These are phyloP conservation scores for Pythium insidiosum DNA, from an alignment of 352 stramenopile species.

Conservation along the genomic window DNA sequence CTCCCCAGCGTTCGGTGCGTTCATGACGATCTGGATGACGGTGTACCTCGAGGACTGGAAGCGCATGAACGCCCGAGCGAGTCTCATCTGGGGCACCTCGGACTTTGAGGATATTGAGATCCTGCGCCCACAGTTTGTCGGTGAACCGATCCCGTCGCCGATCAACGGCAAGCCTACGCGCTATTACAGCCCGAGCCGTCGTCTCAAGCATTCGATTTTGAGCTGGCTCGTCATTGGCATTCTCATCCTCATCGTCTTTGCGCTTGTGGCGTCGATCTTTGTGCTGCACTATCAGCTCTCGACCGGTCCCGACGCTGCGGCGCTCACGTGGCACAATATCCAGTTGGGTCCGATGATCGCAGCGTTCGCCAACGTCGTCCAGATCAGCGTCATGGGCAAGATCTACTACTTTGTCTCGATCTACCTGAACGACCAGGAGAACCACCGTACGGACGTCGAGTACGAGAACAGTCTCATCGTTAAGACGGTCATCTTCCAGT, in stretches of 20 bases:
- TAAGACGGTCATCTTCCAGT: constrained; percentile 94
- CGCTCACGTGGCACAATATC: constrained; percentile 52
- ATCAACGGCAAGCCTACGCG: constrained; percentile 63
- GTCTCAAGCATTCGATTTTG: constrained; percentile 64
- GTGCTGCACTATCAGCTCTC: constrained; percentile 69
- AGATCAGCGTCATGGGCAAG: constrained; percentile 89
- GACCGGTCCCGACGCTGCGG: constrained; percentile 43
- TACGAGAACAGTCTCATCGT: constrained; percentile 91
- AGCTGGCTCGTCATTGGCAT: constrained; percentile 73
- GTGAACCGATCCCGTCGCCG: constrained; percentile 62
- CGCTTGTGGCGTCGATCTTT: constrained; percentile 70
- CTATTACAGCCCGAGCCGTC: constrained; percentile 58
- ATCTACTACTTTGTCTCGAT: constrained; percentile 87
- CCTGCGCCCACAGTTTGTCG: constrained; percentile 67
- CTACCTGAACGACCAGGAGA: constrained; percentile 90
- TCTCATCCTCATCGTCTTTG: constrained; percentile 70
- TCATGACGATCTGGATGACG: constrained; percentile 88
- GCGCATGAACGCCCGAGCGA: constrained; percentile 66
- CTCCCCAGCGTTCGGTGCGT: constrained; percentile 67
- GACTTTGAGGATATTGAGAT: constrained; percentile 63
- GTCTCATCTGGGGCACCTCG: constrained; percentile 78
- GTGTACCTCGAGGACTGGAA: constrained; percentile 90
- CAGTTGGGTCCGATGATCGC: constrained; percentile 67
- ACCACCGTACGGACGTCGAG: constrained; percentile 85
- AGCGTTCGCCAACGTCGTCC: constrained; percentile 59